A percentile compares a stretch with the other conserved stretches of the same genome.
Conservation (phyloP, 1,284 basidiomycete species). For the Austroboletus rostrupii region DNA sequence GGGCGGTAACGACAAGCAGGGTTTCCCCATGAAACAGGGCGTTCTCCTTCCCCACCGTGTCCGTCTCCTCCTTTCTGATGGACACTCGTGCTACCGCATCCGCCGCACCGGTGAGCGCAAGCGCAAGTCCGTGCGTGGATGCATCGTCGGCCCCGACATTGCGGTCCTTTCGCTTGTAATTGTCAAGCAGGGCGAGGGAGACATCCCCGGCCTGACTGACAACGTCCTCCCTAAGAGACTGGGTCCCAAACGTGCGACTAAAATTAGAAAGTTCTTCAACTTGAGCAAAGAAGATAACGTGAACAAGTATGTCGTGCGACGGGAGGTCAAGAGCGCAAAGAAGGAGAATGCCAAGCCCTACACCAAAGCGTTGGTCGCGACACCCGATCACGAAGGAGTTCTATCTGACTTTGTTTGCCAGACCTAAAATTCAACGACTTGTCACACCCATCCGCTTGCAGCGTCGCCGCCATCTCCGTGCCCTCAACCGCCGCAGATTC, state of each 20-base stretch:
- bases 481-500: slow-evolving; percentile 86
- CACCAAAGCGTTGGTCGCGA: slow-evolving; percentile 85
- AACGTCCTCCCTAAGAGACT: slow-evolving; percentile 91
- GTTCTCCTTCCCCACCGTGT: slow-evolving; percentile 94
- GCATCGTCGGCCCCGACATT: slow-evolving; percentile 96
- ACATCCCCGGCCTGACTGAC: slow-evolving; percentile 93
- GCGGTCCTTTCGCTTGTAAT: slow-evolving; percentile 92
- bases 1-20: slow-evolving; percentile 94
- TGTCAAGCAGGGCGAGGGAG: slow-evolving; percentile 94
- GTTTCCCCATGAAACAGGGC: slow-evolving; percentile 99
- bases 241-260: slow-evolving; percentile 92
- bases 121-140: slow-evolving; percentile 98
- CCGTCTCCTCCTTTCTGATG: slow-evolving; percentile 88
- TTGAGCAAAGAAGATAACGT: slow-evolving; percentile 98
- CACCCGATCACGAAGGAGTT: neutral
- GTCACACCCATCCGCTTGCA: slow-evolving; percentile 95
- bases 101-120: slow-evolving; percentile 95
- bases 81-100: slow-evolving; percentile 95
- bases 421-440: slow-evolving; percentile 86
- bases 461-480: slow-evolving; percentile 90
- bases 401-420: slow-evolving; percentile 25
- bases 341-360: slow-evolving; percentile 93
- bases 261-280: slow-evolving; percentile 98
- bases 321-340: slow-evolving; percentile 88
- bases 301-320: slow-evolving; percentile 91